phyloP scores from a whole-genome alignment of 2,329 filamentous ascomycete genomes.

The Geoglossum cookeanum region DNA sequence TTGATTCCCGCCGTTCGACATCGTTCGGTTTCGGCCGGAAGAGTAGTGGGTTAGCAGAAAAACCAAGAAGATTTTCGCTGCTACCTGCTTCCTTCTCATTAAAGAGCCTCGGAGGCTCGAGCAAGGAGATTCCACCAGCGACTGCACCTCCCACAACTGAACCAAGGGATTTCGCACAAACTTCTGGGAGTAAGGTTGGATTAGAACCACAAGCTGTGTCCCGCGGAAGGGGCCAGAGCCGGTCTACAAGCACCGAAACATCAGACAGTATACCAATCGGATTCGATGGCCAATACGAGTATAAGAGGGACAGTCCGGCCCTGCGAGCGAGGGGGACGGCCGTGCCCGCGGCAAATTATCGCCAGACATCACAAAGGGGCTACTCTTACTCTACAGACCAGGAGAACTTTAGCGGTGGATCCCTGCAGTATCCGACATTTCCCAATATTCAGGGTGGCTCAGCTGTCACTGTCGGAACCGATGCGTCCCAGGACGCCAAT shows the following conservation, averaged over 20 bases:
- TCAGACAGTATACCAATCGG: conserved; percentile 6
- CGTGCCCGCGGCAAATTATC: neutral
- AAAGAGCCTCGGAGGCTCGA: conserved; percentile 17
- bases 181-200: conserved; percentile 19
- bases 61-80: conserved; percentile 30
- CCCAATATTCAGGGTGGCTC: conserved; percentile 28
- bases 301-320: conserved; percentile 3
- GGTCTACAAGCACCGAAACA: conserved; percentile 6
- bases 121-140: conserved; percentile 14
- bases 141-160: conserved; percentile 18
- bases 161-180: conserved; percentile 14
- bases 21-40: conserved; percentile 31
- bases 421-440: conserved; percentile 20
- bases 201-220: conserved; percentile 11
- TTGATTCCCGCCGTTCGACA: conserved; percentile 53
- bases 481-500: conserved; percentile 23
- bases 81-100: conserved; percentile 28
- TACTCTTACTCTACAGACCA: neutral
- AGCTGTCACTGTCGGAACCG: conserved; percentile 32
- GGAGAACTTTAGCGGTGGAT: neutral
- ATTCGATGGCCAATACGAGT: conserved; percentile 8
- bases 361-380: neutral
- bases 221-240: conserved; percentile 7
- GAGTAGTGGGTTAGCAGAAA: conserved; percentile 16
- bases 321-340: conserved; percentile 15